Evolutionary conservation across 2,329 filamentous ascomycete genomes (phyloP).

Genomic region (Trichocomaceae sp.): DNA sequence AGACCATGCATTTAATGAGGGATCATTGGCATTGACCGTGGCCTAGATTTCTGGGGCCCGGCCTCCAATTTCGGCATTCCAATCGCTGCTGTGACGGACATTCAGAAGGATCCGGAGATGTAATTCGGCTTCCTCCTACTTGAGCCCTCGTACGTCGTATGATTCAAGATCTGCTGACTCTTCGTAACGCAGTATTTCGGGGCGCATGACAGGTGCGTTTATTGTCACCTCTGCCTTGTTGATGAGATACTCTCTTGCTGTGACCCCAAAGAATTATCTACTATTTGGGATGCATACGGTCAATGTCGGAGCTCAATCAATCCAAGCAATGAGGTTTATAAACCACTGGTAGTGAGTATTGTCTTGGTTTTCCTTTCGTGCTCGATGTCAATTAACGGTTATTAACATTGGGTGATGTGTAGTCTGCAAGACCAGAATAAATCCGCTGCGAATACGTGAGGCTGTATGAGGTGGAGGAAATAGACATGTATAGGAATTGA

Average conservation of each 20-base stretch:
- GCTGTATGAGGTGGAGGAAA: neutral
- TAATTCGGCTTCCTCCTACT: neutral
- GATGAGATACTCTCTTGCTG: slow-evolving; percentile 14
- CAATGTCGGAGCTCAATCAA: slow-evolving; percentile 11
- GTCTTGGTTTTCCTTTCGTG: neutral
- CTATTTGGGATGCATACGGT: slow-evolving; percentile 13
- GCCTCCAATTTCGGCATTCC: slow-evolving; percentile 14
- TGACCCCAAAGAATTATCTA: slow-evolving; percentile 12
- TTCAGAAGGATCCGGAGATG: slow-evolving; percentile 14
- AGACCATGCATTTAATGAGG: too few species aligned
- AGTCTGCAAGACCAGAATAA: slow-evolving; percentile 2
- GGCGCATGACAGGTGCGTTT: slow-evolving; percentile 12
- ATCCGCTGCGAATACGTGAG: neutral
- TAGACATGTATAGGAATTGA: neutral
- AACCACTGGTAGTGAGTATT: slow-evolving; percentile 13
- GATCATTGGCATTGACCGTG: neutral
- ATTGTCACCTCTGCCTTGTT: slow-evolving; percentile 9
- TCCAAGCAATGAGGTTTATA: slow-evolving; percentile 9
- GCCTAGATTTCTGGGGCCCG: slow-evolving; percentile 13
- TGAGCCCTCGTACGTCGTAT: neutral
- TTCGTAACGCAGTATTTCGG: slow-evolving; percentile 7
- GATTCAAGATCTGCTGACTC: neutral
- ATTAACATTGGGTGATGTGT: neutral
- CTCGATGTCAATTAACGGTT: neutral
- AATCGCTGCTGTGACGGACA: slow-evolving; percentile 11